Evolutionary conservation across 176 grass and related monocot species (phyloP).

Genomic region (maize (Zea mays)): Zm-B73-REFERENCE-NAM-5.0 NC_050103.1:6391501-6392000

Average conservation of each 20-base stretch:
- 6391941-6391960: constrained; percentile 92
- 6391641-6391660: constrained; percentile 8
- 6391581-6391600: not conserved
- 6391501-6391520: constrained; percentile 1
- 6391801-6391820: constrained; percentile 44
- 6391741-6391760: constrained; percentile 6
- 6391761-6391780: not conserved
- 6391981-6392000: constrained; percentile 82
- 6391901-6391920: constrained; percentile 93
- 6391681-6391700: not conserved
- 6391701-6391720: not conserved
- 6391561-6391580: not conserved
- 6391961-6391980: constrained; percentile 85
- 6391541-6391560: not conserved
- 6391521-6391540: constrained; percentile 15
- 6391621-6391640: not conserved
- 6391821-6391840: constrained; percentile 96
- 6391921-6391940: constrained; percentile 89
- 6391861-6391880: constrained; percentile 95
- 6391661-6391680: not conserved
- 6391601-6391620: not conserved
- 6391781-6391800: not conserved
- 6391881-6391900: constrained; percentile 78
- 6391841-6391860: constrained; percentile 86
- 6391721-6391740: constrained; percentile 1